These are phyloP conservation scores for Epicoccum nigrum DNA, from an alignment of 2,329 filamentous ascomycete species.

Conservation along the genomic window DNA sequence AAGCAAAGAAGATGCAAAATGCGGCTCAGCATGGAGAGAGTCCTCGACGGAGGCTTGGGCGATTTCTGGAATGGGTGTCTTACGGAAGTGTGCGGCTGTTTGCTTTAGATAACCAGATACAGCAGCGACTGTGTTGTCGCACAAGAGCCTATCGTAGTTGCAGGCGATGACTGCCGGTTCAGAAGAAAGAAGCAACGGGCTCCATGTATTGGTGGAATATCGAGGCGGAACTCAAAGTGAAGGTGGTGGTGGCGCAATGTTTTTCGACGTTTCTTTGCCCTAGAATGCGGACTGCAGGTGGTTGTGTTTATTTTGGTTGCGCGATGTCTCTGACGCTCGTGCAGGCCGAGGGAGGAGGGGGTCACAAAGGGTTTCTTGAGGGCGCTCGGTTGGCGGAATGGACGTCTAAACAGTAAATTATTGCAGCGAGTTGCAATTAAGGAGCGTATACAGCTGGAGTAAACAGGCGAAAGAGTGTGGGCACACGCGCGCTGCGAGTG, in stretches of 20 bases:
- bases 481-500: constrained; percentile 36
- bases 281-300: constrained; percentile 4
- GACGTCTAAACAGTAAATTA: constrained; percentile 29
- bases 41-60: neutral
- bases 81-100: constrained; percentile 9
- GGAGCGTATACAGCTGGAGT: constrained; percentile 31
- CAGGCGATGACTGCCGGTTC: constrained; percentile 14
- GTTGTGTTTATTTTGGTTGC: constrained; percentile 4
- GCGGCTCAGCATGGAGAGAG: neutral
- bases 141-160: neutral
- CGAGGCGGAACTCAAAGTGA: constrained; percentile 16
- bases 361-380: constrained; percentile 6
- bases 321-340: neutral
- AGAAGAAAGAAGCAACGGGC: constrained; percentile 24
- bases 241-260: constrained; percentile 4
- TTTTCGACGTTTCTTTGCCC: neutral
- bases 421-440: constrained; percentile 22
- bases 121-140: neutral
- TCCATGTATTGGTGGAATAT: constrained; percentile 35
- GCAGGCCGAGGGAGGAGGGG: constrained; percentile 4
- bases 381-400: constrained; percentile 22
- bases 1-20: neutral
- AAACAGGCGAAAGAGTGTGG: constrained; percentile 27
- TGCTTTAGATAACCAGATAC: constrained; percentile 15
- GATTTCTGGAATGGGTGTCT: constrained; percentile 3